These are phyloP conservation scores for Bauhinia variegata DNA, from an alignment of 306 rosid species.

Conservation along the genomic window DNA sequence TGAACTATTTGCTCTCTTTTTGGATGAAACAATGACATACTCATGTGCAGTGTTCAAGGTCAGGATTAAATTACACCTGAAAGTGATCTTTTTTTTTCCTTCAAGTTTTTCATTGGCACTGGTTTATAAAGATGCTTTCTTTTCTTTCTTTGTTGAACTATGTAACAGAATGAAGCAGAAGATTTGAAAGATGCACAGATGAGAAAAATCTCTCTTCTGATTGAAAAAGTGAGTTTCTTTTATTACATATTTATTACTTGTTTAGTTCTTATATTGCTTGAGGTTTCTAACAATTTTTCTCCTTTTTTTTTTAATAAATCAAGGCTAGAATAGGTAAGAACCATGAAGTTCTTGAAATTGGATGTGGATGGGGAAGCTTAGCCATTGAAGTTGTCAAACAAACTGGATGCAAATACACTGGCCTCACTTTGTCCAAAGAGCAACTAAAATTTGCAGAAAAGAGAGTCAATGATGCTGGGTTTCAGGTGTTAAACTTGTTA, in stretches of 20 bases:
- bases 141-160: conserved; percentile 6
- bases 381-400: conserved; percentile 76
- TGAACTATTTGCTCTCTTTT: conserved; percentile 80
- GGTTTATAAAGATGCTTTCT: not conserved
- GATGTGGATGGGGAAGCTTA: conserved; percentile 94
- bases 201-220: conserved; percentile 72
- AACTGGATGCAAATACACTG: conserved; percentile 87
- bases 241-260: not conserved
- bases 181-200: conserved; percentile 75
- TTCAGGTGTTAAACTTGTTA: conserved; percentile 54
- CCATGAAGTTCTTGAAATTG: conserved; percentile 87
- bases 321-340: conserved; percentile 66
- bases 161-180: conserved; percentile 62
- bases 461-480: conserved; percentile 72
- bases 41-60: conserved; percentile 88
- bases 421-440: conserved; percentile 80
- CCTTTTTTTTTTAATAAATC: conserved; percentile 13
- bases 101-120: conserved; percentile 14
- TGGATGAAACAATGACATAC: conserved; percentile 89
- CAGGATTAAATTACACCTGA: conserved; percentile 27
- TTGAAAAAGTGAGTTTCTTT: conserved; percentile 56
- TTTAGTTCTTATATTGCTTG: not conserved
- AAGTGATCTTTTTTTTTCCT: conserved; percentile 4
- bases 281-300: conserved; percentile 1
- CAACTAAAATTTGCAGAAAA: conserved; percentile 75